phyloP scores from a whole-genome alignment of 2,329 filamentous ascomycete species.

The Stagonosporopsis cucurbitacearum region DNA sequence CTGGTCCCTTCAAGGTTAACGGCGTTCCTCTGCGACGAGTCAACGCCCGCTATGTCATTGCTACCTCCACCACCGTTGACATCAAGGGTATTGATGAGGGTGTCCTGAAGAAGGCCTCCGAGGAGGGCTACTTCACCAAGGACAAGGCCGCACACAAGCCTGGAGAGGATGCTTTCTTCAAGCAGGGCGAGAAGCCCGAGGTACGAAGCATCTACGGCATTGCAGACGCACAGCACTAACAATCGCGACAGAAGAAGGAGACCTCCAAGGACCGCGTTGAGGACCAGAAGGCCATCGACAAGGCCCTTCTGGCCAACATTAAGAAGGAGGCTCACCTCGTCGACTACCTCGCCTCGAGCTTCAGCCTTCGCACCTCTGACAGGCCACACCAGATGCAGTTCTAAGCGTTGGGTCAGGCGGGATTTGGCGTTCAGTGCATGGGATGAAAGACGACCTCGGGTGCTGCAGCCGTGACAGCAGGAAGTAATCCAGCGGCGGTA shows the following conservation, averaged over 20 bases:
- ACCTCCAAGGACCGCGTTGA: slow-evolving; percentile 87
- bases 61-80: slow-evolving; percentile 85
- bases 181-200: slow-evolving; percentile 97
- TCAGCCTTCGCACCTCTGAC: slow-evolving; percentile 99
- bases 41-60: slow-evolving; percentile 92
- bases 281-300: slow-evolving; percentile 99
- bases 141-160: slow-evolving; percentile 97
- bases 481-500: slow-evolving; percentile 43
- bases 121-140: slow-evolving; percentile 90
- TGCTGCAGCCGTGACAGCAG: slow-evolving; percentile 51
- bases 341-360: slow-evolving; percentile 93
- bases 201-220: slow-evolving; percentile 60
- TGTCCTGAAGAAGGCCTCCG: slow-evolving; percentile 78
- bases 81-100: slow-evolving; percentile 78
- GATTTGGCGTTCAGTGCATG: slow-evolving; percentile 50
- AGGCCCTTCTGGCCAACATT: slow-evolving; percentile 91
- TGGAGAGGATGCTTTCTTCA: slow-evolving; percentile 98
- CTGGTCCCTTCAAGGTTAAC: slow-evolving; percentile 99
- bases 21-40: slow-evolving; percentile 94
- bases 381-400: slow-evolving; percentile 99
- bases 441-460: slow-evolving; percentile 51
- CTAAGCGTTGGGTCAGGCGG: slow-evolving; percentile 62
- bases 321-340: slow-evolving; percentile 97
- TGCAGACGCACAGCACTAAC: slow-evolving; percentile 22
- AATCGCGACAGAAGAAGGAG: slow-evolving; percentile 82